Base-by-base conservation (phyloP, 352 stramenopile genomes). In the Thalassiosira livingstoniorum region DNA sequence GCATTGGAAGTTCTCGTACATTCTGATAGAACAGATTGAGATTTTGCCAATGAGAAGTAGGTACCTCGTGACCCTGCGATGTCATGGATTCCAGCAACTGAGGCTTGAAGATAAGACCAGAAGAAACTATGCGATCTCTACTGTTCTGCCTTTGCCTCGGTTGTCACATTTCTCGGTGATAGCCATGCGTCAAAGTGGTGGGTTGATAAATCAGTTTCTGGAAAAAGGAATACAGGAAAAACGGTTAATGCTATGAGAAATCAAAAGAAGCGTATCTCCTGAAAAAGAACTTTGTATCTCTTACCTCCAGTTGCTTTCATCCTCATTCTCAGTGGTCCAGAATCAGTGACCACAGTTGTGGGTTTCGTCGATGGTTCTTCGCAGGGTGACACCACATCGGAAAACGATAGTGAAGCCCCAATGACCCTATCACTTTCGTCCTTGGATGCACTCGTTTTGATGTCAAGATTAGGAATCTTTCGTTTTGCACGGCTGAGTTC, bases 101-200 rank as follows among this genome's bases (percentile, higher is more conserved):
- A n/a, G n/a, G n/a, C n/a, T n/a, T n/a, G n/a, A n/a, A n/a, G n/a
- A n/a, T n/a, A n/a, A n/a, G n/a, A n/a, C n/a, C n/a, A n/a, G n/a
- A n/a, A n/a, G n/a, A n/a, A n/a, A n/a, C n/a, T n/a, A n/a, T n/a
- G n/a, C n/a, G n/a, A n/a, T n/a, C n/a, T n/a, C n/a, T n/a, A n/a
- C n/a, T n/a, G n/a, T n/a, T n/a, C n/a, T 51, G 42, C 10, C 47
- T 58, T 58, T 25, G 10, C 47, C 4, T 58, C 47, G 4, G n/a
- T 29, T n/a, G 21, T 58, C 21, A 5, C 11, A 25, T 23, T n/a
- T 58, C 27, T 71, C 25, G 77, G 77, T 45, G 69, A 80, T 64
- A 76, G 62, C 78, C 78, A 85, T 43, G 65, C 53, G 70, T 85
- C 78, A 54, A 85, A 85, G 60, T 85, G 78, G 72, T 81, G 78